These are phyloP conservation scores for Colletotrichum sp. DNA, from an alignment of 2,329 filamentous ascomycete genomes.

Conservation along the genomic window DNA sequence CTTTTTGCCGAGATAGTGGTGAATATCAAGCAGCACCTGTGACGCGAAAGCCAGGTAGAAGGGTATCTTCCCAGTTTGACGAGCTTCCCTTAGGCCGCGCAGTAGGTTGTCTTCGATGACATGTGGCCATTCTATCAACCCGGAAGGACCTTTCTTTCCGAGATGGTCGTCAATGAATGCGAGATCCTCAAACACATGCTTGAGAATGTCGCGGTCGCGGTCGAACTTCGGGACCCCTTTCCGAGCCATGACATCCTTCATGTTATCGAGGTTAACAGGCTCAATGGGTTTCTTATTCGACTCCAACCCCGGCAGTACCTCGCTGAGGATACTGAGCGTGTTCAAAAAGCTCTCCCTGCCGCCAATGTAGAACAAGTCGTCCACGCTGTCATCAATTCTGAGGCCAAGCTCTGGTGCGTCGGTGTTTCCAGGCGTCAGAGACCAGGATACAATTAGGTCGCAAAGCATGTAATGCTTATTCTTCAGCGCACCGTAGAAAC, in stretches of 20 bases:
- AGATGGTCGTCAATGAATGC: background rate
- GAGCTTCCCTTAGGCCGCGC: slow-evolving; percentile 36
- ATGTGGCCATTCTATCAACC: background rate
- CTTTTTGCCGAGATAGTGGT: slow-evolving; percentile 30
- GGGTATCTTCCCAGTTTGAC: slow-evolving; percentile 32
- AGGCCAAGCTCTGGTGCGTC: slow-evolving; percentile 9
- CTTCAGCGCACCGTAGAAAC: background rate
- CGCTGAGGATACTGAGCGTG: background rate
- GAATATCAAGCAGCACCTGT: slow-evolving; percentile 47
- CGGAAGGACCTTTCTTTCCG: background rate
- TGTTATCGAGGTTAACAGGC: background rate
- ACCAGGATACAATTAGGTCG: background rate
- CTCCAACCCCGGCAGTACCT: background rate
- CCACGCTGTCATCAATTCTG: background rate
- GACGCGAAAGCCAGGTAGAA: slow-evolving; percentile 43
- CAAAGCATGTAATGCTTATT: background rate
- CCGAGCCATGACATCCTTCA: background rate
- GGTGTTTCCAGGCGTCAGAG: background rate
- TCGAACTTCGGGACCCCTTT: background rate
- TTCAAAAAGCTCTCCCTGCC: background rate
- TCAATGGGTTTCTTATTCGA: background rate
- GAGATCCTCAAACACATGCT: background rate
- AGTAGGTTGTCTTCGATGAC: slow-evolving; percentile 40
- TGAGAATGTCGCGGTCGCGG: background rate
- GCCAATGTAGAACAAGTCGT: background rate